Base-by-base conservation (phyloP, 2,329 filamentous ascomycete genomes). In the Aureobasidium namibiae region DNA sequence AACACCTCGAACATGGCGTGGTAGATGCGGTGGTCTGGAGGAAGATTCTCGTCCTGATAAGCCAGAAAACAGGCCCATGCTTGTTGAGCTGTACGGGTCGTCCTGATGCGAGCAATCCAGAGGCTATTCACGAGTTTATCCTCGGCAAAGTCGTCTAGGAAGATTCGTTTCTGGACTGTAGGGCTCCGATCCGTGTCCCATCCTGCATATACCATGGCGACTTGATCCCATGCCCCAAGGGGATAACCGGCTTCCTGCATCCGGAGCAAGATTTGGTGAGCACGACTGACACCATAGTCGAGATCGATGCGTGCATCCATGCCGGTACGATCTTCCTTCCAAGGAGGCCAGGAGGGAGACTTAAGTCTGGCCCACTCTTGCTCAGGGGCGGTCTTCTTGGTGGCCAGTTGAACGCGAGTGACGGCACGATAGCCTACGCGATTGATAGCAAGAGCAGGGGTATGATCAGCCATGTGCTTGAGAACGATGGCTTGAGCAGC, bases 21-120 rank as follows among this genome's bases (percentile, higher is more conserved):
- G 61, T 82, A 83, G 2, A 83, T 73, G 26, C 71, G 68, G 31
- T 71, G 63, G 56, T 71, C 69, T n/a, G 70, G 65, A 10, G 67
- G 68, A 36, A 72, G 64, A 9, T 67, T 69, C 14, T 73, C 70
- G 23, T 78, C 73, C 66, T 82, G 76, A 61, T 78, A 83, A 5
- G 81, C 77, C 42, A 84, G 69, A 67, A 85, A 87, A 62, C 80
- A 83, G 23, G 83, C 82, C 84, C 84, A 87, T 6, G 84, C 83
- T 71, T 87, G 83, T 61, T 82, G 77, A 48, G 81, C 70, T 4
- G 83, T 86, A 36, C 84, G 75, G 11, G 84, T 87, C 23, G 81
- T 76, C 46, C 75, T 73, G 56, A 87, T 80, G 11, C 83, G 77
- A 33, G 80, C 81, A 60, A 76, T 75, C 83, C 84, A 86, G 11